Percentiles rank a stretch among this genome's conserved stretches.
Evolutionary conservation across 192 early-diverging fungal species (phyloP).

Genomic region (Chytriomyces sp.): DNA sequence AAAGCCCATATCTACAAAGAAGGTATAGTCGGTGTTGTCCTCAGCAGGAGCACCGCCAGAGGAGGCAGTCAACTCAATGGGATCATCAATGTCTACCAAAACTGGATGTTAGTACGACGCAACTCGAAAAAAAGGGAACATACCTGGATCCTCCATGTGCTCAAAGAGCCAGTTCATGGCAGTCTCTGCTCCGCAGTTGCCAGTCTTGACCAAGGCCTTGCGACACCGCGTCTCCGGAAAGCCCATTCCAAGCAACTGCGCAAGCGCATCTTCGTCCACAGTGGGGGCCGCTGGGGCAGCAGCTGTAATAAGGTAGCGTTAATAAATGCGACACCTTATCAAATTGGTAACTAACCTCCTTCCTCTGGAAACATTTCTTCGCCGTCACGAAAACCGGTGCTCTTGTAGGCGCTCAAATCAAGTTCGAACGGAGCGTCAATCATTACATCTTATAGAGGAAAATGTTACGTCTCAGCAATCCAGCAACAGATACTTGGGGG

Average conservation of each 20-base stretch:
- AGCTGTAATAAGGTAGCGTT: background rate
- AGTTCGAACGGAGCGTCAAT: constrained; percentile 45
- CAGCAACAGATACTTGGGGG: background rate
- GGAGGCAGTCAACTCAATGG: constrained; percentile 43
- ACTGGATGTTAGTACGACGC: background rate
- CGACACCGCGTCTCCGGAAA: constrained; percentile 84
- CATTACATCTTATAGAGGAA: constrained; percentile 30
- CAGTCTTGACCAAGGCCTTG: constrained; percentile 81
- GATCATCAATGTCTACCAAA: constrained; percentile 73
- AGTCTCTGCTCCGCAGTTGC: constrained; percentile 57
- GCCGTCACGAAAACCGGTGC: constrained; percentile 55
- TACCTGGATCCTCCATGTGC: constrained; percentile 95
- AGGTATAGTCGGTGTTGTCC: constrained; percentile 55
- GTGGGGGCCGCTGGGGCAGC: constrained; percentile 30
- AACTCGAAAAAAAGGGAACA: background rate
- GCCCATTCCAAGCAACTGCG: constrained; percentile 89
- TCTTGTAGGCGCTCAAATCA: constrained; percentile 72
- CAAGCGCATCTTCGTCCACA: constrained; percentile 69
- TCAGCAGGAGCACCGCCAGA: constrained; percentile 44
- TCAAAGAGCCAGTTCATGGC: constrained; percentile 97
- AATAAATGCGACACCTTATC: background rate
- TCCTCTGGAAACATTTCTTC: constrained; percentile 82
- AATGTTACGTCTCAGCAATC: background rate
- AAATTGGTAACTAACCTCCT: background rate
- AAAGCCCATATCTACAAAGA: constrained; percentile 94